phyloP scores from a whole-genome alignment of 2,329 filamentous ascomycete genomes.

The Alternaria infectoria region DNA sequence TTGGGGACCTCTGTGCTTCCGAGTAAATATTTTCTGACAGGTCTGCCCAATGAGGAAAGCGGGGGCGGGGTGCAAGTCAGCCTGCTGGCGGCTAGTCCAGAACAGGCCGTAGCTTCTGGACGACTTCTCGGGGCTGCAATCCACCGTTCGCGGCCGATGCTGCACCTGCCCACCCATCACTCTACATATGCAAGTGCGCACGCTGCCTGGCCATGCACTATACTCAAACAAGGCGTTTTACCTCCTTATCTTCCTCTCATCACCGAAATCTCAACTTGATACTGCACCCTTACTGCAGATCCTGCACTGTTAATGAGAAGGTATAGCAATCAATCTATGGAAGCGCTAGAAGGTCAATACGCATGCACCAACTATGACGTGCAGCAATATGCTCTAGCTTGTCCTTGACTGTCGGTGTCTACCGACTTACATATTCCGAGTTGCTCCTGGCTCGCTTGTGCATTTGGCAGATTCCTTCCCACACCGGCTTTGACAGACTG shows the following conservation, averaged over 20 bases:
- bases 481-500: neutral
- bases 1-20: neutral
- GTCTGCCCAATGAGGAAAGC: constrained; percentile 16
- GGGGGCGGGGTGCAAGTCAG: constrained; percentile 19
- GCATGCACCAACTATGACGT: constrained; percentile 14
- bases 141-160: neutral
- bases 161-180: constrained; percentile 6
- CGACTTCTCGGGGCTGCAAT: neutral
- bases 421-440: neutral
- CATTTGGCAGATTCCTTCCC: neutral
- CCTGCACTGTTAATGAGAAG: constrained; percentile 14
- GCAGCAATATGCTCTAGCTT: constrained; percentile 9
- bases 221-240: constrained; percentile 4
- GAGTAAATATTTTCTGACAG: constrained; percentile 20
- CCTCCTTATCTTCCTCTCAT: constrained; percentile 10
- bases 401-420: neutral
- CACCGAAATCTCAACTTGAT: constrained; percentile 12
- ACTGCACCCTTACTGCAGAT: constrained; percentile 24
- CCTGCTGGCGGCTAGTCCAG: constrained; percentile 4
- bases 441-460: neutral
- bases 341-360: constrained; percentile 16
- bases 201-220: constrained; percentile 5
- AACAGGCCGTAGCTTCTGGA: constrained; percentile 1
- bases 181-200: constrained; percentile 5
- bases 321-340: constrained; percentile 16